These are phyloP conservation scores for Aspergillus persii DNA, from an alignment of 2,329 filamentous ascomycete genomes.

Conservation along the genomic window DNA sequence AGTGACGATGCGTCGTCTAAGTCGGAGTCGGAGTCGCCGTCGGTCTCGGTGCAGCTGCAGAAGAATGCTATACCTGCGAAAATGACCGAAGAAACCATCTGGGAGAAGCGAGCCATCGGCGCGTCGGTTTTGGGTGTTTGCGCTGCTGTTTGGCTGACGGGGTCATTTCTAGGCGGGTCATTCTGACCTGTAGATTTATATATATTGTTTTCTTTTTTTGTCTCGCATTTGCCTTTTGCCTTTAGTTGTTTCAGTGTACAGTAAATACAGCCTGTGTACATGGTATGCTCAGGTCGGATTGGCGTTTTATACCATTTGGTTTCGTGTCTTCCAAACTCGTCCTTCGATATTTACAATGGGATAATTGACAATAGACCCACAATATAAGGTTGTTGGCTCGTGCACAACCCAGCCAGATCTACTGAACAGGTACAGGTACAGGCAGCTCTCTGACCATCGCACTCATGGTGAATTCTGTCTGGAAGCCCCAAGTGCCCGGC, in stretches of 20 bases:
- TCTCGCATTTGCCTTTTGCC: not conserved
- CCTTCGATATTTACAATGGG: not conserved
- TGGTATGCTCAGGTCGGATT: not conserved
- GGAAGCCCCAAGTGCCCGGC: not conserved
- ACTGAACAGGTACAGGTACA: not conserved
- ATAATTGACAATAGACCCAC: not conserved
- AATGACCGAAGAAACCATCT: conserved; percentile 63
- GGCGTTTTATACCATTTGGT: not conserved
- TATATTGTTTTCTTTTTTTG: not conserved
- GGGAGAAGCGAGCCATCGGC: conserved; percentile 54
- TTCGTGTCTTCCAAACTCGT: not conserved
- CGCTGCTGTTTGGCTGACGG: conserved; percentile 37
- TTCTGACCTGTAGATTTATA: conserved; percentile 10
- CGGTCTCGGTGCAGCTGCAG: conserved; percentile 18
- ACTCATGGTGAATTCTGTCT: not conserved
- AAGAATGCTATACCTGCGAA: conserved; percentile 52
- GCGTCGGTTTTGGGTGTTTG: conserved; percentile 34
- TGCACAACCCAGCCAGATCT: not conserved
- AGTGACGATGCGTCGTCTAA: conserved; percentile 8
- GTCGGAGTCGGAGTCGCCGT: not conserved
- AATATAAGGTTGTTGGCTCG: not conserved
- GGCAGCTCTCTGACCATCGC: not conserved
- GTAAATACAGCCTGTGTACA: not conserved
- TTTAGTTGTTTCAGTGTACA: not conserved
- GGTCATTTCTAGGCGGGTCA: conserved; percentile 31